Evolutionary conservation across 208 protist genomes (phyloP), one percentile per base, ranked within the genome.

Genomic region (Trypanosoma caninum): DNA sequence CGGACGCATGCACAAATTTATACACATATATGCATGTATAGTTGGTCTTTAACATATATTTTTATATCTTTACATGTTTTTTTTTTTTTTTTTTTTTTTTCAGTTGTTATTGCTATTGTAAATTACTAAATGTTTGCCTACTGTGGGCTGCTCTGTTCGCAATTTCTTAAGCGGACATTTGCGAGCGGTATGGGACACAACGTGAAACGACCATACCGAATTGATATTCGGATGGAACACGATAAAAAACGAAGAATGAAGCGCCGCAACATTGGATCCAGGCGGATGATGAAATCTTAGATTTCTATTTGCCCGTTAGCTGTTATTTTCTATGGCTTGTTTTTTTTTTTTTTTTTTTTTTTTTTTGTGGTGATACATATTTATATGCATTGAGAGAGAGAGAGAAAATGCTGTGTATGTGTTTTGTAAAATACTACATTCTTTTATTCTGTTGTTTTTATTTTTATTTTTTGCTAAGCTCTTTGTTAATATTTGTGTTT

Each of bases 251-350:
- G 80, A 3, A 72, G 87, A 30, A 72, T 77, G 34, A 76, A 77
- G 11, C 72, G 84, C 14, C 75, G 87, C n/a, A 90, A 78, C 56
- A 74, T 91, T 38, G 80, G 78, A 10, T 66, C 62, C 25, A 74
- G 84, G 18, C 84, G 87, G 23, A 89, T 94, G 83, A 89, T 94
- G 80, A 94, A 94, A 65, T 94, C 87, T 22, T 94, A 64, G 64
- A 57, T 2, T 9, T 34, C 14, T 13, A n/a, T 55, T 16, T 16
- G 9, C 51, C 33, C 3, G 9, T 47, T 3, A 37, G 10, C 25
- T 48, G n/a, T 65, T 41, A 20, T 50, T 54, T 44, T 22, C 31
- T 7, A 9, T 47, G 35, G 33, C 25, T 37, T 37, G 30, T 38
- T 33, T 41, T 40, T 28, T 23, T 44, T 30, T 18, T 45, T 72